These are phyloP conservation scores for Coniosporium tulheliwenetii DNA, from an alignment of 2,329 filamentous ascomycete genomes.

Conservation along the genomic window DNA sequence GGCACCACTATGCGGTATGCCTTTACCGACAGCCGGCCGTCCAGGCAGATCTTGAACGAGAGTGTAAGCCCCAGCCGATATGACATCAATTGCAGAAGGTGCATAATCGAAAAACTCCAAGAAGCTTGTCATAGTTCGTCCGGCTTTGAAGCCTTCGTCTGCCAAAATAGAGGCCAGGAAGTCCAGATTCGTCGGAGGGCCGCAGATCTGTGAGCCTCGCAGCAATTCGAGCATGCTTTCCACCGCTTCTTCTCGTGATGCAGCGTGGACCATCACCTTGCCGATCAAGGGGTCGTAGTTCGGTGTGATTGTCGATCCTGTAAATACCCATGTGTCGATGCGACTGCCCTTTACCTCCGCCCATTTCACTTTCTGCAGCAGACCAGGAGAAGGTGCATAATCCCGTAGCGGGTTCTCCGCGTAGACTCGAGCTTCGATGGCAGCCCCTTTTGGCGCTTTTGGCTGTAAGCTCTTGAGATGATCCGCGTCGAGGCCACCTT, in stretches of 20 bases:
- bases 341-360: constrained; percentile 31
- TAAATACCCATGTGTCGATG: constrained; percentile 49
- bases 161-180: constrained; percentile 37
- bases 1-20: constrained; percentile 43
- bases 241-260: constrained; percentile 25
- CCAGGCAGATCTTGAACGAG: constrained; percentile 44
- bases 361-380: constrained; percentile 40
- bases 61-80: constrained; percentile 41
- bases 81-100: constrained; percentile 38
- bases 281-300: constrained; percentile 43
- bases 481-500: constrained; percentile 25
- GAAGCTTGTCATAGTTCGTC: constrained; percentile 42
- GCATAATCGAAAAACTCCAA: constrained; percentile 34
- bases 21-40: constrained; percentile 39
- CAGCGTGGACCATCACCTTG: constrained; percentile 41
- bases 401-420: constrained; percentile 43
- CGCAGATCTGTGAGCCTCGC: constrained; percentile 29
- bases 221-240: constrained; percentile 28
- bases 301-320: constrained; percentile 39
- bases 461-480: constrained; percentile 27
- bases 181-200: constrained; percentile 41
- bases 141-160: constrained; percentile 28
- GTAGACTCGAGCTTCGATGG: constrained; percentile 39
- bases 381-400: constrained; percentile 43
- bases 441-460: constrained; percentile 26